Base-by-base conservation (phyloP, 2,329 filamentous ascomycete species). In the Colletotrichum scovillei region DNA sequence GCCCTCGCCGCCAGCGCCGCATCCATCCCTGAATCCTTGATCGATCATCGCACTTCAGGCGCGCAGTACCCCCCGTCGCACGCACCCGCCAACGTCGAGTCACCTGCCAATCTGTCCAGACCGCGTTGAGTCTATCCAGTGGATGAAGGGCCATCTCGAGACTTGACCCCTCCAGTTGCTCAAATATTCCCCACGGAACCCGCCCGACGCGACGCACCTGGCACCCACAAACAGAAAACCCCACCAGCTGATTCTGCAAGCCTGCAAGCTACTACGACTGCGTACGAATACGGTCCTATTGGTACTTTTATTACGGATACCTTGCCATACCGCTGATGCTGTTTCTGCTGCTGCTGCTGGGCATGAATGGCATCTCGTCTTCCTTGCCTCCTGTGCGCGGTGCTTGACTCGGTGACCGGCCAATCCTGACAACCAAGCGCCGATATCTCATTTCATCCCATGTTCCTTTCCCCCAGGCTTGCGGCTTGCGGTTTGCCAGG, bases 141-240 rank as follows among this genome's bases (percentile, higher is more conserved):
- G 68, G 46, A 60, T 35, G 53, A 57, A 53, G 52, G 22, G 14
- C 16, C 49, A 0, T 63, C 28, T 64, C 52, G n/a, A 35, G 32
- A 5, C 32, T 35, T 5, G 32, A n/a, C 24, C 9, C 14, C 12
- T n/a, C 52, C 32, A n/a, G 57, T n/a, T 28, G 22, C 32, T 62
- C 59, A 35, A 28, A 49, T 49, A 49, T 56, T 26, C 66, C 26
- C 59, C 67, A 70, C 60, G 67, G 70, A 60, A 73, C 30, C 70
- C 67, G 70, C 70, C 67, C 56, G 67, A 70, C n/a, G 70, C 70
- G 70, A 69, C 49, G 46, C 38, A 30, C 26, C 7, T 38, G 28
- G 22, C 53, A 24, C 69, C 5, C 11, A 55, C 22, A 55, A 55
- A 26, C 52, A 55, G 26, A 55, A 55, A 28, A 55, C 42, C 19